Conservation (phyloP, 352 stramenopile species). For the Phytophthora pini region DNA sequence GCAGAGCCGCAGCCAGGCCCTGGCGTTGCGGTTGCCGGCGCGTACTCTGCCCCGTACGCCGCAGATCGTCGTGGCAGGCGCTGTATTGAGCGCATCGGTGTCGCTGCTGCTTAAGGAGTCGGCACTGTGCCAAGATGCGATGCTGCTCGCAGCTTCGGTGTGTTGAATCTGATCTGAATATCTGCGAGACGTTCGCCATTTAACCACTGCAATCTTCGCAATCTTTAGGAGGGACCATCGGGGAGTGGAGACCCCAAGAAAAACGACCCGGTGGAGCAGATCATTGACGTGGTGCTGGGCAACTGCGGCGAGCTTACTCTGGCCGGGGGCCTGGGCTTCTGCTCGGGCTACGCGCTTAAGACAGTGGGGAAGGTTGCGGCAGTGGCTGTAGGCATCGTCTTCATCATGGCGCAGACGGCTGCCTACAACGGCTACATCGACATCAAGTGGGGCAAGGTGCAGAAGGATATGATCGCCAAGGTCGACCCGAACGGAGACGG, state of each 20-base stretch:
- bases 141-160: conserved; percentile 40
- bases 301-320: conserved; percentile 79
- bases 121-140: conserved; percentile 59
- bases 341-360: conserved; percentile 87
- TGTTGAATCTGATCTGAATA: conserved; percentile 2
- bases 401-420: conserved; percentile 80
- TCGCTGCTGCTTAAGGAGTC: conserved; percentile 45
- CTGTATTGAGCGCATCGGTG: conserved; percentile 55
- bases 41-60: conserved; percentile 28
- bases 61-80: conserved; percentile 48
- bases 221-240: conserved; percentile 38
- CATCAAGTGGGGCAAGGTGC: conserved; percentile 91
- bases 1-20: conserved; percentile 35
- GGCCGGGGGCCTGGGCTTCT: conserved; percentile 75
- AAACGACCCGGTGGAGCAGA: conserved; percentile 59
- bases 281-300: conserved; percentile 69
- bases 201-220: conserved; percentile 3
- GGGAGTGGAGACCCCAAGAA: conserved; percentile 40
- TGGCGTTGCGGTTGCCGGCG: conserved; percentile 35
- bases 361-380: conserved; percentile 82
- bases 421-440: conserved; percentile 89
- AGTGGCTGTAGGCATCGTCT: conserved; percentile 77
- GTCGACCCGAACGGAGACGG: conserved; percentile 86
- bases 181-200: not conserved
- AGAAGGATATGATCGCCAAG: conserved; percentile 84